Base-by-base conservation (phyloP, 768 basidiomycete genomes). In the Gloeophyllum trabeum region DNA sequence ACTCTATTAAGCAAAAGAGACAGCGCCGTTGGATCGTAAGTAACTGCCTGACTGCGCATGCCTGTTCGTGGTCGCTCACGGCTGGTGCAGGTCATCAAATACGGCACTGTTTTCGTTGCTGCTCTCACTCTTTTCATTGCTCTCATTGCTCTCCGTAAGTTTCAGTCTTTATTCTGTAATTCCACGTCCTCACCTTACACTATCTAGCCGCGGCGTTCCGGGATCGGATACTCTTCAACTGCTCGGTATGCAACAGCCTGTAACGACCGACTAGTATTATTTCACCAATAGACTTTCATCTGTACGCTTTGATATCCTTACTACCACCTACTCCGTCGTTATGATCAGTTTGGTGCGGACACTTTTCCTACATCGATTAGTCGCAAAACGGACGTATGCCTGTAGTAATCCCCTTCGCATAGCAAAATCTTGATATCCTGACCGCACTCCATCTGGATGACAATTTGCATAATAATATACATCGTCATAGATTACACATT, bases 21-120 rank as follows among this genome's bases (percentile, higher is more conserved):
- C 88, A 91, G 56, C 81, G 93, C 41, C 79, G 90, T 43, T 82
- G 81, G 74, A 92, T 93, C 52, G 89, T 94, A 56, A 32, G 28
- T 32, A n/a, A n/a, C n/a, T 32, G 10, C 16, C 28, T 16, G 28
- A 16, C 10, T 16, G 16, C 16, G 10, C 16, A 16, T 32, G 28
- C 16, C 16, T 10, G 10, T 16, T 32, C 28, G 10, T 10, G 16
- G 10, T 32, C 28, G 10, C 16, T 32, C 10, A 10, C 28, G 10
- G 28, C 16, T 32, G 16, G 16, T 16, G 10, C 28, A 32, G 28
- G 28, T 32, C 16, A 16, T 32, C 28, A 32, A 32, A 32, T 32
- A 32, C 28, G 28, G 28, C 28, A 10, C 16, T 10, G 28, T 32
- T 32, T 32, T 10, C 28, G 16, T 32, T 16, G 16, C 28, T 16